Conservation (phyloP, 306 rosid genomes). For the Pachyrhizus erosus region DNA sequence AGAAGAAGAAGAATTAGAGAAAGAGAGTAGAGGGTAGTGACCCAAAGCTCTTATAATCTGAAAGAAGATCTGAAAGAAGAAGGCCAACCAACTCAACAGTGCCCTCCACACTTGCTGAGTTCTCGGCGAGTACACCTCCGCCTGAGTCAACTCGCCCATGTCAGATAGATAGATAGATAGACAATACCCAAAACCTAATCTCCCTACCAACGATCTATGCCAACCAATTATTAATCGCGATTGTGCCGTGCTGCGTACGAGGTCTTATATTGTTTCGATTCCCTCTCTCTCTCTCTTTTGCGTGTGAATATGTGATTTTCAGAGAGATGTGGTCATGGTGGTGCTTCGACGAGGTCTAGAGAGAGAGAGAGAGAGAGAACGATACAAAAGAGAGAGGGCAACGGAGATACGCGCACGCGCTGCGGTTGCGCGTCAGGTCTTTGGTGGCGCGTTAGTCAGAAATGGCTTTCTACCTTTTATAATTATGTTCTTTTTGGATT, state of each 20-base stretch:
- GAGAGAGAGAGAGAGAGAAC: slow-evolving; percentile 35
- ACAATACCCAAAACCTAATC: background rate
- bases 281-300: slow-evolving; percentile 31
- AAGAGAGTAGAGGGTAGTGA: slow-evolving; percentile 82
- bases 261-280: background rate
- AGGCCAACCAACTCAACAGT: slow-evolving; percentile 76
- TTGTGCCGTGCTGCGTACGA: slow-evolving; percentile 42
- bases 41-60: slow-evolving; percentile 83
- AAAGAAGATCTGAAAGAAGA: slow-evolving; percentile 90
- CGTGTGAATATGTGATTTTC: slow-evolving; percentile 23
- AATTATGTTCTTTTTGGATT: too few species aligned
- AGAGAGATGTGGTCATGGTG: slow-evolving; percentile 48
- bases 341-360: slow-evolving; percentile 54
- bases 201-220: too few species aligned
- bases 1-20: slow-evolving; percentile 45
- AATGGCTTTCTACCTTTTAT: background rate
- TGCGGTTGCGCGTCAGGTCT: background rate
- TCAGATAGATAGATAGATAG: background rate
- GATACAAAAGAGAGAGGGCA: slow-evolving; percentile 8
- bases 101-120: slow-evolving; percentile 83
- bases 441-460: background rate
- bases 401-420: slow-evolving; percentile 30
- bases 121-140: slow-evolving; percentile 72
- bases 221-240: background rate
- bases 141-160: slow-evolving; percentile 96